These are phyloP conservation scores for Penicillium sp. DNA, from an alignment of 2,329 filamentous ascomycete species.

Conservation along the genomic window DNA sequence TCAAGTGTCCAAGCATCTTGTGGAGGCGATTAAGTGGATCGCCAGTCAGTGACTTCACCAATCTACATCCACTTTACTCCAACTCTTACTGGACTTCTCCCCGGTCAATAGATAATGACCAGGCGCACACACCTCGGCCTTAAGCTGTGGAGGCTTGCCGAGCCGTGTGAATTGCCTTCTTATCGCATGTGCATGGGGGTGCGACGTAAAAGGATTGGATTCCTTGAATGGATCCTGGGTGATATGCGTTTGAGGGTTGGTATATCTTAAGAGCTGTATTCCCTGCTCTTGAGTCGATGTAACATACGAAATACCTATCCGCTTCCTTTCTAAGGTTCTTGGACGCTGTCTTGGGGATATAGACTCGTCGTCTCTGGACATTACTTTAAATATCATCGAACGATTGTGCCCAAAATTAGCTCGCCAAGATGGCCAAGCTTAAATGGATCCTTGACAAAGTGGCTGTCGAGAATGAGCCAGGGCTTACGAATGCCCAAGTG, in stretches of 20 bases:
- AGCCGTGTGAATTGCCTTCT: neutral
- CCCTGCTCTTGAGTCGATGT: neutral
- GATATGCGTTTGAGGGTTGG: neutral
- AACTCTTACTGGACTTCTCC: constrained; percentile 23
- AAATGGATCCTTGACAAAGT: constrained; percentile 52
- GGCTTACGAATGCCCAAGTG: constrained; percentile 71
- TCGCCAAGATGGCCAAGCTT: constrained; percentile 27
- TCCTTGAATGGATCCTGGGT: neutral
- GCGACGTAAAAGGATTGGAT: neutral
- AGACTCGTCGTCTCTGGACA: neutral
- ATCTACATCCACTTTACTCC: constrained; percentile 23
- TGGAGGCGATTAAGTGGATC: neutral
- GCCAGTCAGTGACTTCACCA: too few relatives aligned
- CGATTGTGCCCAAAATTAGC: neutral
- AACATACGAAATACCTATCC: too few relatives aligned
- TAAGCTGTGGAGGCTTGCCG: neutral
- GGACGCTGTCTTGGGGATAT: neutral
- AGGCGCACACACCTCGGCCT: constrained; percentile 6
- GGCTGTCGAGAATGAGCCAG: constrained; percentile 70
- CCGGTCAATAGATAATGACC: constrained; percentile 22
- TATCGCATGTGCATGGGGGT: neutral
- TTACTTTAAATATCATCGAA: too few relatives aligned
- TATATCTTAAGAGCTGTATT: neutral
- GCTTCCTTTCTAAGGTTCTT: too few relatives aligned
- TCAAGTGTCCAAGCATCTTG: neutral